Evolutionary conservation across 1,139 yeast species (phyloP).

Genomic region (Nakaseomyces uthaithaninus): DNA sequence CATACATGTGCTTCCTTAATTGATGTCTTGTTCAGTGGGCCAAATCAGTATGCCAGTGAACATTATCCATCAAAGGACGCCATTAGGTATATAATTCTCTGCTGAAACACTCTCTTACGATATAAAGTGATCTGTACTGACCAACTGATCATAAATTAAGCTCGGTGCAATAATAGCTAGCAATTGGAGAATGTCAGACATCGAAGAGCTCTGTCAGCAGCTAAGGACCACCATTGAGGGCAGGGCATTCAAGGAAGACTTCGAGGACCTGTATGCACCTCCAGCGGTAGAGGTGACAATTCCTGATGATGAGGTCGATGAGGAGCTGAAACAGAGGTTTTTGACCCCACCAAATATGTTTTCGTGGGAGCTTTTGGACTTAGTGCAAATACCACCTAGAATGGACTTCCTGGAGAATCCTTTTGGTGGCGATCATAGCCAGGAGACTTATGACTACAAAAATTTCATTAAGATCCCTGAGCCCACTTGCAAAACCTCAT

Average conservation of each 20-base stretch:
- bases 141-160: too few species aligned
- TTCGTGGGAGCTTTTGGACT: conserved; percentile 29
- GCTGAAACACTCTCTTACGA: too few species aligned
- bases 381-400: conserved; percentile 27
- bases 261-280: neutral
- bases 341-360: conserved; percentile 24
- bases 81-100: too few species aligned
- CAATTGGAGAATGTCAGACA: neutral
- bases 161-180: too few species aligned
- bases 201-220: neutral
- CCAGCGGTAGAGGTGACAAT: neutral
- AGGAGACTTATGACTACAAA: conserved; percentile 34
- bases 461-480: conserved; percentile 44
- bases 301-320: conserved; percentile 2
- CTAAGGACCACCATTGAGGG: neutral
- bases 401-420: conserved; percentile 14
- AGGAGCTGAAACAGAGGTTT: conserved; percentile 17
- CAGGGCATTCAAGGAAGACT: neutral
- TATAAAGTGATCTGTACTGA: too few species aligned
- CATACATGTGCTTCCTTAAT: too few species aligned
- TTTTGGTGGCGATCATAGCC: conserved; percentile 18
- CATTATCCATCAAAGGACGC: too few species aligned
- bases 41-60: too few species aligned
- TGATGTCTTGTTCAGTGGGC: too few species aligned
- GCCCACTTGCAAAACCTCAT: conserved; percentile 46